A percentile compares a stretch with the other conserved stretches of the same genome.
Evolutionary conservation across 2,329 filamentous ascomycete genomes (phyloP).

Genomic region (Apiospora phragmitis): DNA sequence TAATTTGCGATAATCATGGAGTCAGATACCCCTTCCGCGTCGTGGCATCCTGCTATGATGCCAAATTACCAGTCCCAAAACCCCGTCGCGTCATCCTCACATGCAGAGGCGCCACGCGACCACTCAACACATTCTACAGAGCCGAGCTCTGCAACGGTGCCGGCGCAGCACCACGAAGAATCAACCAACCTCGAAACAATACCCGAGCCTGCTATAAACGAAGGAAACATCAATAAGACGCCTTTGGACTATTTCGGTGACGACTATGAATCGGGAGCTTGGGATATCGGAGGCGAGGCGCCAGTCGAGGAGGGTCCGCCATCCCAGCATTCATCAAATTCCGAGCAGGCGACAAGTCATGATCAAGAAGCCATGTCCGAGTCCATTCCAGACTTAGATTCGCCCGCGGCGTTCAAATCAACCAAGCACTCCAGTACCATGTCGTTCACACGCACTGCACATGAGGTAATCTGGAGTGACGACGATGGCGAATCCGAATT

Average conservation of each 20-base stretch:
- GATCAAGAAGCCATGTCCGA: conserved; percentile 15
- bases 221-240: conserved; percentile 16
- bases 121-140: not conserved
- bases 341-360: conserved; percentile 17
- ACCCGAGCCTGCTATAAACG: conserved; percentile 17
- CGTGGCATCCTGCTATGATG: conserved; percentile 55
- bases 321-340: conserved; percentile 13
- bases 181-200: conserved; percentile 16
- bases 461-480: conserved; percentile 58
- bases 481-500: conserved; percentile 60
- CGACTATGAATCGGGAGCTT: conserved; percentile 27
- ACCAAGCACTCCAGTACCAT: conserved; percentile 60
- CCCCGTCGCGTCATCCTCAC: not conserved
- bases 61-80: conserved; percentile 38
- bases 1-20: conserved; percentile 40
- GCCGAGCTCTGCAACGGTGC: not conserved
- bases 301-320: not conserved
- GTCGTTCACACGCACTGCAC: conserved; percentile 63
- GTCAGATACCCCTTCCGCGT: conserved; percentile 41
- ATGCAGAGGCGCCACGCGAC: conserved; percentile 15
- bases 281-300: conserved; percentile 23
- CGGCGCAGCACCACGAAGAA: conserved; percentile 11
- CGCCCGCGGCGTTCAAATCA: conserved; percentile 26
- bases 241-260: conserved; percentile 27
- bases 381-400: conserved; percentile 17